Evolutionary conservation across 2,329 filamentous ascomycete genomes (phyloP).

Genomic region (Trichoderma guizhouense): DNA sequence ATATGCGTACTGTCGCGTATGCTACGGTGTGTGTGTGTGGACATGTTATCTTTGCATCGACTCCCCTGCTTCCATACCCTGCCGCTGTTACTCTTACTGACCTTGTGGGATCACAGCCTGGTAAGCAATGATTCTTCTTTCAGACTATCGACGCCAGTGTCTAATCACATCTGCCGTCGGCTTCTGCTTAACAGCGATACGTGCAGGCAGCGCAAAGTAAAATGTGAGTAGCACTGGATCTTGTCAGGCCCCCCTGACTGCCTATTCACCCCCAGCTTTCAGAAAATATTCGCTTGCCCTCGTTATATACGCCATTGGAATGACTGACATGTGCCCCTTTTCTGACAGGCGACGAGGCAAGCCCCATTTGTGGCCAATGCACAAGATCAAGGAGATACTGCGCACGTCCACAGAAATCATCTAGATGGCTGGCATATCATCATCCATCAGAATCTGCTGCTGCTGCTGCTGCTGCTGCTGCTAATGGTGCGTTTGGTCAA

Average conservation of each 20-base stretch:
- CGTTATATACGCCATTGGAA: slow-evolving; percentile 6
- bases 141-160: not conserved
- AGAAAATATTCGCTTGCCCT: not conserved
- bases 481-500: not conserved
- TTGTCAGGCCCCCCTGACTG: too few species aligned
- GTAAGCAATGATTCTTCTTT: not conserved
- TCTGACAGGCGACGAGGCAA: slow-evolving; percentile 30
- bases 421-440: slow-evolving; percentile 15
- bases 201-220: slow-evolving; percentile 37
- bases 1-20: not conserved
- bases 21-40: not conserved
- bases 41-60: not conserved
- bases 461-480: not conserved
- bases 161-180: not conserved
- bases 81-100: not conserved
- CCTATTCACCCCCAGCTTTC: not conserved
- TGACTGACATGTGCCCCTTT: not conserved
- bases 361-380: slow-evolving; percentile 35
- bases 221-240: slow-evolving; percentile 26
- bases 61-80: not conserved
- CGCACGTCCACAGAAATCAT: slow-evolving; percentile 28
- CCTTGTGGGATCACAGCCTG: not conserved
- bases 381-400: slow-evolving; percentile 33
- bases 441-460: not conserved
- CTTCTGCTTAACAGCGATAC: slow-evolving; percentile 30